Percentiles rank a stretch among this genome's conserved stretches.
Conservation (phyloP, 768 basidiomycete genomes). For the Kwoniella europaea region DNA sequence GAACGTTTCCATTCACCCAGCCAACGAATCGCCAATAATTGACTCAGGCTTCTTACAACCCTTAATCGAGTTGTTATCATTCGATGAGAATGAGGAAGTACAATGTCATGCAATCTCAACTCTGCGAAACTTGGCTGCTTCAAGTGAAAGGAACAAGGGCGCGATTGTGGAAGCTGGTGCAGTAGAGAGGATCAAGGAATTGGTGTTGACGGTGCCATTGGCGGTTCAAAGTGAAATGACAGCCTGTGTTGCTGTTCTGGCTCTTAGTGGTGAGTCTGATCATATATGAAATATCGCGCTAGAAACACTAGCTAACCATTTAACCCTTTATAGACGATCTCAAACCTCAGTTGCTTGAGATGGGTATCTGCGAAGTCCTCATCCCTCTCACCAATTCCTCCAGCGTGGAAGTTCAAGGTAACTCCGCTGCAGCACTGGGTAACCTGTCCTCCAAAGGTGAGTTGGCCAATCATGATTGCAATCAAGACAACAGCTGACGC, state of each 20-base stretch:
- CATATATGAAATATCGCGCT: not conserved
- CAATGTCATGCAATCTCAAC: conserved; percentile 99
- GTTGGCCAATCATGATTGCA: conserved; percentile 23
- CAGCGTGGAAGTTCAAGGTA: conserved; percentile 97
- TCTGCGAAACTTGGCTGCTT: conserved; percentile 91
- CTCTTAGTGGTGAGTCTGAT: conserved; percentile 76
- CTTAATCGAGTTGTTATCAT: conserved; percentile 90
- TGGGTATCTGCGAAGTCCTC: conserved; percentile 97
- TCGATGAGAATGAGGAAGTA: conserved; percentile 99
- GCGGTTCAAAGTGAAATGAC: conserved; percentile 99
- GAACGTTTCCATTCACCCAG: conserved; percentile 97
- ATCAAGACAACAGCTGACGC: conserved; percentile 4
- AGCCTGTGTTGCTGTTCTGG: conserved; percentile 94
- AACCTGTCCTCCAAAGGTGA: conserved; percentile 95
- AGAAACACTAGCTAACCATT: not conserved
- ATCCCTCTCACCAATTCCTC: conserved; percentile 95
- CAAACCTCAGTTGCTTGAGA: conserved; percentile 93
- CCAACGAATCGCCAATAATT: conserved; percentile 98
- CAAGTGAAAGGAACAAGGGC: conserved; percentile 96
- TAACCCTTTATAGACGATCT: conserved; percentile 73
- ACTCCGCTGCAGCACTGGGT: conserved; percentile 95
- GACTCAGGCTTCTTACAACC: conserved; percentile 97
- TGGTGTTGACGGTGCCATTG: conserved; percentile 92
- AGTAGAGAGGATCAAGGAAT: conserved; percentile 92
- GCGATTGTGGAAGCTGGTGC: conserved; percentile 98